These are phyloP conservation scores for Solanum peruvianum DNA, from an alignment of 257 asterid species.

Conservation along the genomic window DNA sequence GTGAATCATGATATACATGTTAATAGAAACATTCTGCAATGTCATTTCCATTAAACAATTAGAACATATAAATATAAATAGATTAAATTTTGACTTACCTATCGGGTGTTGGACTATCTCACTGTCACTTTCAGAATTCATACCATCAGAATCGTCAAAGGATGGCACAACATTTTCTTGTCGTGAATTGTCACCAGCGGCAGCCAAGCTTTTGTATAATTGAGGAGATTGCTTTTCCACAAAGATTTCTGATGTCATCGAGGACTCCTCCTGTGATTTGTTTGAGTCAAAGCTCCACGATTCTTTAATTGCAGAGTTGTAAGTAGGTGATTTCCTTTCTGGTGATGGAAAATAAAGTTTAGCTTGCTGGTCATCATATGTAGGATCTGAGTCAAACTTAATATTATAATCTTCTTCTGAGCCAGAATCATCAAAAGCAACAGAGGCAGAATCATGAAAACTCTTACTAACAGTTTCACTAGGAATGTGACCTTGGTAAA, in stretches of 20 bases:
- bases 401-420: constrained; percentile 40
- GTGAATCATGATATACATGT: constrained; percentile 8
- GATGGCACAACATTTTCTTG: constrained; percentile 20
- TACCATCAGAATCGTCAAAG: constrained; percentile 64
- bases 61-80: background rate
- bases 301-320: constrained; percentile 8
- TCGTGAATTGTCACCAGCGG: constrained; percentile 19
- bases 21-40: background rate
- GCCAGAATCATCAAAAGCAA: constrained; percentile 46
- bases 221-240: constrained; percentile 19
- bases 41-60: background rate
- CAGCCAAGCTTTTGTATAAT: constrained; percentile 19
- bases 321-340: constrained; percentile 27
- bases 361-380: constrained; percentile 37
- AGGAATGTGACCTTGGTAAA: constrained; percentile 10
- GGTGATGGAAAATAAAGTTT: constrained; percentile 28
- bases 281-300: constrained; percentile 24
- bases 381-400: constrained; percentile 25
- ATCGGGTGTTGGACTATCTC: constrained; percentile 14
- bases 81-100: constrained; percentile 5
- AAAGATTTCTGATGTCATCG: constrained; percentile 16
- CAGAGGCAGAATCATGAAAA: constrained; percentile 33
- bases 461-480: constrained; percentile 21
- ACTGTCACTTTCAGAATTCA: constrained; percentile 42
- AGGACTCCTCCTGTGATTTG: constrained; percentile 20